These are phyloP conservation scores for Aspergillus flavus DNA, from an alignment of 2,329 filamentous ascomycete genomes.

Conservation along the genomic window DNA sequence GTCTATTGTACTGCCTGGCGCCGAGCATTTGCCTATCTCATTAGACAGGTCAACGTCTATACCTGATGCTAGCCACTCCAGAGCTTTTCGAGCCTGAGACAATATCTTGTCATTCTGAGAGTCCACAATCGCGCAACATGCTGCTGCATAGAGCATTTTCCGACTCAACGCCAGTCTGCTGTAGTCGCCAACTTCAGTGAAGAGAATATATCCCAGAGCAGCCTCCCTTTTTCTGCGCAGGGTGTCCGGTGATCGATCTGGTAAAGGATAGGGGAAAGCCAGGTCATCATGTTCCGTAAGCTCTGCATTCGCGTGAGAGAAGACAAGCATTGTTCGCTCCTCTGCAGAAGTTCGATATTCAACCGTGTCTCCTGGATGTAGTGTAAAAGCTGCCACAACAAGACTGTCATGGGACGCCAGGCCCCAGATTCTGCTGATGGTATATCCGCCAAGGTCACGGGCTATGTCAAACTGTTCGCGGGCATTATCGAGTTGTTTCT, in stretches of 20 bases:
- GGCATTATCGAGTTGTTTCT: slow-evolving; percentile 32
- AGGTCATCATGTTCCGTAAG: slow-evolving; percentile 1
- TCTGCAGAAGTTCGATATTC: slow-evolving; percentile 57
- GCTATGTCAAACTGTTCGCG: slow-evolving; percentile 52
- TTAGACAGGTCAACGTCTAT: slow-evolving; percentile 34
- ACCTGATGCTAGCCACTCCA: slow-evolving; percentile 31
- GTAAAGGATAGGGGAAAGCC: slow-evolving; percentile 6
- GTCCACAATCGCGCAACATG: slow-evolving; percentile 38
- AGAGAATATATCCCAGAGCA: slow-evolving; percentile 34
- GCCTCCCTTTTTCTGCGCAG: slow-evolving; percentile 24
- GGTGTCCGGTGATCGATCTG: slow-evolving; percentile 19
- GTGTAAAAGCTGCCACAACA: slow-evolving; percentile 52
- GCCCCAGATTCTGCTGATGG: slow-evolving; percentile 57
- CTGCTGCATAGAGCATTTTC: slow-evolving; percentile 40
- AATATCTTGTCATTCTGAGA: slow-evolving; percentile 27
- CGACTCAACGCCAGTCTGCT: slow-evolving; percentile 25
- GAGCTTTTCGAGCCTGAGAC: slow-evolving; percentile 24
- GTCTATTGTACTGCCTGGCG: slow-evolving; percentile 18
- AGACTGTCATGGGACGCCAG: slow-evolving; percentile 53
- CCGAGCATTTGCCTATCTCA: slow-evolving; percentile 34
- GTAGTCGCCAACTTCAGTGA: slow-evolving; percentile 17
- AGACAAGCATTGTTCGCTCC: slow-evolving; percentile 46
- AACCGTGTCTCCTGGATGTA: slow-evolving; percentile 60
- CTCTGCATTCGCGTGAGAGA: slow-evolving; percentile 30
- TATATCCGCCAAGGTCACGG: slow-evolving; percentile 53